Evolutionary conservation across 306 rosid genomes (phyloP).

Genomic region (Malus sieversii): DNA sequence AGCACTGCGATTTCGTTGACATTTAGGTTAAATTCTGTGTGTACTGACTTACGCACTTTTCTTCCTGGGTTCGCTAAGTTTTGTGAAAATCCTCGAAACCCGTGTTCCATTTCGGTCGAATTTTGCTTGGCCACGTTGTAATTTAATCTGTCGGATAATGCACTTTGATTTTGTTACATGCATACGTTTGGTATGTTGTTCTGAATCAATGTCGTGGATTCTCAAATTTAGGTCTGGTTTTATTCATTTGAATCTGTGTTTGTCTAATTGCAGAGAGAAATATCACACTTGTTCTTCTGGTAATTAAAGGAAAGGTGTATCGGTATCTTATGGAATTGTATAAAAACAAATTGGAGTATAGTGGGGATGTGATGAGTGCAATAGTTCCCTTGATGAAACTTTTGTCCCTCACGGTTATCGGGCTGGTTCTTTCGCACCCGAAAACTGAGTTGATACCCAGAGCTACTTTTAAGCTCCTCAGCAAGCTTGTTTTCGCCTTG

Average conservation of each 20-base stretch:
- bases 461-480: constrained; percentile 64
- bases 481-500: constrained; percentile 81
- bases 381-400: constrained; percentile 67
- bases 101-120: background rate
- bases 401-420: constrained; percentile 54
- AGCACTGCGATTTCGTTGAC: background rate
- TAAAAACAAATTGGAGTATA: constrained; percentile 18
- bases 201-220: background rate
- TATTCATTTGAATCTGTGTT: background rate
- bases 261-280: constrained; percentile 26
- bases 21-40: background rate
- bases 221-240: background rate
- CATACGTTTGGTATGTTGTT: background rate
- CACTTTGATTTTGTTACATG: background rate
- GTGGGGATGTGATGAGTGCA: constrained; percentile 50
- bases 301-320: constrained; percentile 30
- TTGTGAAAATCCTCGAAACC: background rate
- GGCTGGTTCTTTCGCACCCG: constrained; percentile 63
- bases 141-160: background rate
- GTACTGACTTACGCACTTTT: background rate
- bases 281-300: constrained; percentile 6
- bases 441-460: constrained; percentile 56
- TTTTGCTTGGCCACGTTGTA: background rate
- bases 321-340: constrained; percentile 19
- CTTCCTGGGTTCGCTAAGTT: background rate